phyloP scores from a whole-genome alignment of 495 filamentous ascomycete species.

The Tuber melanosporum region DNA sequence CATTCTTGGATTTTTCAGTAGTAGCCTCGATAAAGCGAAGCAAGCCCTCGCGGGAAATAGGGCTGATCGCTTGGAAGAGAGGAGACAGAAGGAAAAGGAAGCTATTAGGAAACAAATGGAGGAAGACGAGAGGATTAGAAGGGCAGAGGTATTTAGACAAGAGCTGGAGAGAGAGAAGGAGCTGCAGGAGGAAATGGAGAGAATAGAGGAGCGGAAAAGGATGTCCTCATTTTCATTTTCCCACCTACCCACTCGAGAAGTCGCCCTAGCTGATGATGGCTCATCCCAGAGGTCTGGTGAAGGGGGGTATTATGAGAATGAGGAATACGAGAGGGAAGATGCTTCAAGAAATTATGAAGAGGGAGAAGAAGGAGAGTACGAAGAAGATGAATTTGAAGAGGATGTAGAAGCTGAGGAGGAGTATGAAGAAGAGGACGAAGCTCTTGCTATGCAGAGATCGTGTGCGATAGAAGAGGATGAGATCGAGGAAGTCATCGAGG shows the following conservation, averaged over 20 bases:
- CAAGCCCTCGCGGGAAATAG: slow-evolving; percentile 31
- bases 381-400: slow-evolving; percentile 11
- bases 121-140: slow-evolving; percentile 34
- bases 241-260: background rate
- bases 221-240: background rate
- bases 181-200: slow-evolving; percentile 2
- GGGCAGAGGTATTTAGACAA: slow-evolving; percentile 34
- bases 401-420: slow-evolving; percentile 18
- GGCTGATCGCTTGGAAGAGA: slow-evolving; percentile 25
- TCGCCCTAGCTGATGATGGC: background rate
- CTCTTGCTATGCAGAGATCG: background rate
- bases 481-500: slow-evolving; percentile 11
- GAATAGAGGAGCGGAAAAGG: slow-evolving; percentile 27
- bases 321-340: slow-evolving; percentile 20
- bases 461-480: slow-evolving; percentile 18
- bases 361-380: slow-evolving; percentile 18
- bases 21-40: slow-evolving; percentile 21
- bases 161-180: slow-evolving; percentile 38
- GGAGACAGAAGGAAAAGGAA: slow-evolving; percentile 24
- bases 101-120: slow-evolving; percentile 27
- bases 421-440: slow-evolving; percentile 19
- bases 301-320: slow-evolving; percentile 21
- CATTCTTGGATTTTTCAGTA: slow-evolving; percentile 20
- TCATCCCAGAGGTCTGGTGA: slow-evolving; percentile 8
- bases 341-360: slow-evolving; percentile 17